A percentile compares a stretch with the other conserved stretches of the same genome.
These are phyloP conservation scores for Fusarium nurragi DNA, from an alignment of 2,329 filamentous ascomycete genomes.

Conservation along the genomic window DNA sequence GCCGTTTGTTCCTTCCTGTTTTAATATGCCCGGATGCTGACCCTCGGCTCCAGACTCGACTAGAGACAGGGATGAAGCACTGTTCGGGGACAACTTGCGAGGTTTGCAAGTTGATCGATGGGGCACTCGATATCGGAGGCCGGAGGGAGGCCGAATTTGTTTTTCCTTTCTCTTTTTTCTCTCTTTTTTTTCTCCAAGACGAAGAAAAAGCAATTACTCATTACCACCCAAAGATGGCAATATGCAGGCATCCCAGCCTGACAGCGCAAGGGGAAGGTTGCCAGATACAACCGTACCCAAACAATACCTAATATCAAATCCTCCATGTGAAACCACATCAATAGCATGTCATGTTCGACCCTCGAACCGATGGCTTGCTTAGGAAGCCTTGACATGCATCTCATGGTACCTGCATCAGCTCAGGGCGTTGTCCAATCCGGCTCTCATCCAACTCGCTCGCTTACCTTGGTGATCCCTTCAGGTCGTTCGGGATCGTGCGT, in stretches of 20 bases:
- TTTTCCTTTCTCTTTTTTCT: background rate
- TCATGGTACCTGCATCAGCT: slow-evolving; percentile 34
- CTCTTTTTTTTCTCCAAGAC: background rate
- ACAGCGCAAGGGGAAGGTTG: slow-evolving; percentile 12
- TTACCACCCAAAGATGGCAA: background rate
- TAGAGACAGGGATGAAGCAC: slow-evolving; percentile 12
- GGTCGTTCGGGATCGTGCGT: slow-evolving; percentile 3
- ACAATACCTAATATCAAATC: background rate
- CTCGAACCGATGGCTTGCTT: slow-evolving; percentile 1
- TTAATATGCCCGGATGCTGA: slow-evolving; percentile 11
- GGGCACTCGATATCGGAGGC: background rate
- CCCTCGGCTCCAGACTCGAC: slow-evolving; percentile 27
- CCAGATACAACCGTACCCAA: background rate
- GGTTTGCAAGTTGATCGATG: slow-evolving; percentile 17
- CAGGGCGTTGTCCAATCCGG: slow-evolving; percentile 3
- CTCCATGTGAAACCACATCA: slow-evolving; percentile 16
- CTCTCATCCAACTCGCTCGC: slow-evolving; percentile 13
- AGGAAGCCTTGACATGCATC: slow-evolving; percentile 13
- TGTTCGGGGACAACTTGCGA: slow-evolving; percentile 38
- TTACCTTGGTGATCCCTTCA: background rate
- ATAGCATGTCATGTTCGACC: slow-evolving; percentile 15
- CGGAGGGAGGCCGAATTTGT: background rate
- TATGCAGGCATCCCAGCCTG: slow-evolving; percentile 15
- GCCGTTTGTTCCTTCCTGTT: slow-evolving; percentile 25
- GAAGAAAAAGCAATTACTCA: slow-evolving; percentile 8